Evolutionary conservation across 768 basidiomycete genomes (phyloP).

Genomic region (Gelatoporia subvermispora): DNA sequence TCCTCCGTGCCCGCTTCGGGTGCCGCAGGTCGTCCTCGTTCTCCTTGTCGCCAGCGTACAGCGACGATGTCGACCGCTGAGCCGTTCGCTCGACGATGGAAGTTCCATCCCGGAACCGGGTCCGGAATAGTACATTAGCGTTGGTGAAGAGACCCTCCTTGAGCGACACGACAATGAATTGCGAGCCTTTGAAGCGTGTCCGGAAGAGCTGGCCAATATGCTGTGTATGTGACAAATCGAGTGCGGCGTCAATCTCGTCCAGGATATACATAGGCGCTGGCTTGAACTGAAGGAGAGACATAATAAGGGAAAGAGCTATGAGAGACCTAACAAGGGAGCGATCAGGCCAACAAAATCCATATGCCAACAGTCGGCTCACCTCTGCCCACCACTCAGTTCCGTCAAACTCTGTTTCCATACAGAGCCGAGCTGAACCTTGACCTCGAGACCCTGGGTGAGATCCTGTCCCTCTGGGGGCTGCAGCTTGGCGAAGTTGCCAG

Average conservation of each 20-base stretch:
- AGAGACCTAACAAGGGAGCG: constrained; percentile 61
- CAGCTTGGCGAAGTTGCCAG: constrained; percentile 94
- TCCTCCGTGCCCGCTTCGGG: constrained; percentile 5
- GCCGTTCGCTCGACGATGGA: constrained; percentile 82
- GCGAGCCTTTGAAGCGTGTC: constrained; percentile 94
- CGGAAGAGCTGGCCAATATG: constrained; percentile 98
- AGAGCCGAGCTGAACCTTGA: constrained; percentile 90
- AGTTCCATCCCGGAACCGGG: constrained; percentile 91
- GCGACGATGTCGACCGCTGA: constrained; percentile 34
- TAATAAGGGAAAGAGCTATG: constrained; percentile 95
- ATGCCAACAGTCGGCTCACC: constrained; percentile 44
- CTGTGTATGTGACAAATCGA: constrained; percentile 94
- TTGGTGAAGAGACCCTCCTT: constrained; percentile 98
- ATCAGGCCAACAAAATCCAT: neutral
- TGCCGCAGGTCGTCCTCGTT: constrained; percentile 9
- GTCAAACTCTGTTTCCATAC: constrained; percentile 99
- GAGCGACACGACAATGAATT: constrained; percentile 95
- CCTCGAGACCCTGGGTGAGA: constrained; percentile 91
- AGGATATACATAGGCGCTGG: constrained; percentile 99
- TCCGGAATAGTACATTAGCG: constrained; percentile 92
- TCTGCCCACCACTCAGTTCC: constrained; percentile 94
- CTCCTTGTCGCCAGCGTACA: constrained; percentile 9
- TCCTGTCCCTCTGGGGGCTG: constrained; percentile 92
- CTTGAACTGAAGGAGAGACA: constrained; percentile 99
- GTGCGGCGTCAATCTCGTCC: constrained; percentile 96